phyloP scores from a whole-genome alignment of 345 rosid species.

The sweet orange (Citrus sinensis) region DVS_A1.0 CM039161.1:2617001-2617500 shows the following conservation, averaged over 20 bases:
- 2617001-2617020: background rate
- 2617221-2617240: background rate
- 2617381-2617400: constrained; percentile 5
- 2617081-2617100: background rate
- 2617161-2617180: background rate
- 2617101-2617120: background rate
- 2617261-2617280: background rate
- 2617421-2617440: constrained; percentile 83
- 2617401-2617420: constrained; percentile 11
- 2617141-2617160: background rate
- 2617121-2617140: background rate
- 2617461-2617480: constrained; percentile 94
- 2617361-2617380: background rate
- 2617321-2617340: background rate
- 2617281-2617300: background rate
- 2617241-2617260: background rate
- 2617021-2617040: background rate
- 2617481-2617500: constrained; percentile 76
- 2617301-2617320: background rate
- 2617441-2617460: constrained; percentile 90
- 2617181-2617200: background rate
- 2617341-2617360: constrained; percentile 2
- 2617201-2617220: background rate
- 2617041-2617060: constrained; percentile 2
- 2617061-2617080: background rate